Base-by-base conservation (phyloP, 1,284 basidiomycete genomes). In the Inonotus hispidus region DNA sequence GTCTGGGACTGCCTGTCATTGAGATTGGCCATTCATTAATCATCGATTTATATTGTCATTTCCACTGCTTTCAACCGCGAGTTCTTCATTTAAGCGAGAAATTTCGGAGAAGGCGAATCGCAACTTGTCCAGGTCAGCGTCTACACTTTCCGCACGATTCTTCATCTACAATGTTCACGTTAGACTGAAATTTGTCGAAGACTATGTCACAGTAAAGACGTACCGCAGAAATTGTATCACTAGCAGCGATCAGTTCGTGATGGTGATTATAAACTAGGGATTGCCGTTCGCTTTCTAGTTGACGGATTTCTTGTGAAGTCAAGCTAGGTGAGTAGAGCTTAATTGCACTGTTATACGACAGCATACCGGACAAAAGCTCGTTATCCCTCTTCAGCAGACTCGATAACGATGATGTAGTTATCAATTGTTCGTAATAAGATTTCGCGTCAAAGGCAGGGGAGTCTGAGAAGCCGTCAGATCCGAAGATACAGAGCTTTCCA, bases 191-290 rank as follows among this genome's bases (percentile, higher is more conserved):
- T 49, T 38, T 41, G n/a, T n/a, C n/a, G 52, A 32, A 53, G 60
- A 47, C 7, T 23, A 29, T 21, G 21, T 10, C 7, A 10, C 10
- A 27, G 53, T 13, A 21, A 45, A n/a, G 13, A 71, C 85, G 47
- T 74, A 93, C 92, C 23, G 88, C 85, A 62, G 86, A 84, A 64
- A 96, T 95, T 5, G 94, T 96, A 68, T 94, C 92, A 65, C 89
- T 92, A 1, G 93, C 94, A 1, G 91, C 90, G 53, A 96, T 94
- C 21, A 96, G 84, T 68, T 96, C 93, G 66, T 95, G 93, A 69
- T 96, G 93, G 68, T 96, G 93, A 67, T 96, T 95, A 71, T 96
- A 96, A 2, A 96, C 94, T 41, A 96, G 76, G 21, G 90, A 90
- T 71, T 96, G 94, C 35, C 92, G 80, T 70, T 95, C 93, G 66